Conservation (phyloP, 805 yeast genomes). For the Clavispora carvajalis region DNA sequence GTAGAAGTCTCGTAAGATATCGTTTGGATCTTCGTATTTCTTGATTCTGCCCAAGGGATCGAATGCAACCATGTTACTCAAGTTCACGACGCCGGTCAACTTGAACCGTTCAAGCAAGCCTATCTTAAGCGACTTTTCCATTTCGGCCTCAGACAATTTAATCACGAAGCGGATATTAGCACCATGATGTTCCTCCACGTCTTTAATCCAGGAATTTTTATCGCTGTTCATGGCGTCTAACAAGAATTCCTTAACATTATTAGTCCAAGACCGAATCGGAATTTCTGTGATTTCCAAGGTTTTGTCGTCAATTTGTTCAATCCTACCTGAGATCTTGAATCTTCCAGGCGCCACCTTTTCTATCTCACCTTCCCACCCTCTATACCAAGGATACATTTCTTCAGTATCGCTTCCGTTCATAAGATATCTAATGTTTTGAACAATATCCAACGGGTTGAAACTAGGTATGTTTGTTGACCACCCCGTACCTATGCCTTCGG, state of each 20-base stretch:
- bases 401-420: conserved; percentile 67
- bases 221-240: conserved; percentile 75
- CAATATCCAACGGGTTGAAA: conserved; percentile 81
- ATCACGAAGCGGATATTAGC: conserved; percentile 74
- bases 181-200: conserved; percentile 92
- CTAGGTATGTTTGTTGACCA: conserved; percentile 95
- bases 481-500: conserved; percentile 98
- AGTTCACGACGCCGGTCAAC: conserved; percentile 58
- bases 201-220: conserved; percentile 85
- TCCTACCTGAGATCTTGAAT: conserved; percentile 71
- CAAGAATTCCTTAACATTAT: conserved; percentile 80
- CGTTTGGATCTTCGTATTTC: conserved; percentile 69
- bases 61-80: conserved; percentile 92
- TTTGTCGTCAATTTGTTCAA: conserved; percentile 73
- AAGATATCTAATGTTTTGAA: conserved; percentile 63
- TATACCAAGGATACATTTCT: conserved; percentile 87
- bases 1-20: conserved; percentile 80
- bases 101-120: conserved; percentile 87
- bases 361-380: conserved; percentile 89
- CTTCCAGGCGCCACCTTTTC: conserved; percentile 61
- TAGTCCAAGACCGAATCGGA: conserved; percentile 91
- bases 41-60: conserved; percentile 85
- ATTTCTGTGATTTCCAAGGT: conserved; percentile 87
- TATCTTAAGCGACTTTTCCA: conserved; percentile 67
- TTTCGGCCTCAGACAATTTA: conserved; percentile 70